A percentile compares a stretch with the other conserved stretches of the same genome.
Conservation (phyloP, 208 protist species). For the Crithidia brevicula region DNA sequence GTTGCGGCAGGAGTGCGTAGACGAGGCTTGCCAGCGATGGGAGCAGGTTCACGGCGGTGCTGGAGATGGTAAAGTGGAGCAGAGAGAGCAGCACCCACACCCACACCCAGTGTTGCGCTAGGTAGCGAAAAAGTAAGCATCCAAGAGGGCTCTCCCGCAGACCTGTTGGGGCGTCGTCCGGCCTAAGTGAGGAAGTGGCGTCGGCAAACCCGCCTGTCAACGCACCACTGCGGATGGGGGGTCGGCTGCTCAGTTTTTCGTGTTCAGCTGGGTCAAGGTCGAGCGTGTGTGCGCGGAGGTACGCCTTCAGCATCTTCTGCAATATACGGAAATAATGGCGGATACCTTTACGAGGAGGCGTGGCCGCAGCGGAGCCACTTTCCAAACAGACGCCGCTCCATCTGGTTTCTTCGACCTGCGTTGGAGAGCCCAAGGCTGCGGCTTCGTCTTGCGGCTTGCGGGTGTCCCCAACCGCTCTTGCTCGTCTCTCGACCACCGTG, state of each 20-base stretch:
- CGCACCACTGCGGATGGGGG: neutral
- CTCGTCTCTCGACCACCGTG: neutral
- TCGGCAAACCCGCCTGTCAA: neutral
- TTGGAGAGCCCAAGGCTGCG: too few relatives aligned
- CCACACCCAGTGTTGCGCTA: slow-evolving; percentile 29
- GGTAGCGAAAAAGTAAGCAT: slow-evolving; percentile 15
- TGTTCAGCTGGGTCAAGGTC: neutral
- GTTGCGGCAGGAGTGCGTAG: slow-evolving; percentile 41
- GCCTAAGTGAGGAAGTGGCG: neutral
- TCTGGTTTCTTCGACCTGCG: neutral
- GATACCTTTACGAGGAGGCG: too few relatives aligned
- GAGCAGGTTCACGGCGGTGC: slow-evolving; percentile 41
- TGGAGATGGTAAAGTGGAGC: slow-evolving; percentile 48
- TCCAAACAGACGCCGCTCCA: too few relatives aligned
- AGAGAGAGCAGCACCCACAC: slow-evolving; percentile 41
- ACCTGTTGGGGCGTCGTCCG: neutral
- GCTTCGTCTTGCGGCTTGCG: neutral
- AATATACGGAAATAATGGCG: neutral
- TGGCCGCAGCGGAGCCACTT: too few relatives aligned
- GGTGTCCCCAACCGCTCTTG: neutral
- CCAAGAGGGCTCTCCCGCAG: neutral
- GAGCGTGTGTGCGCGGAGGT: slow-evolving; percentile 4
- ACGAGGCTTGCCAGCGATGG: slow-evolving; percentile 37
- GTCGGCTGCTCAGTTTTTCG: neutral
- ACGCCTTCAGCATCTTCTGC: neutral